Evolutionary conservation across 192 early-diverging fungal species (phyloP).

Genomic region (Dissophora globulifera): DNA sequence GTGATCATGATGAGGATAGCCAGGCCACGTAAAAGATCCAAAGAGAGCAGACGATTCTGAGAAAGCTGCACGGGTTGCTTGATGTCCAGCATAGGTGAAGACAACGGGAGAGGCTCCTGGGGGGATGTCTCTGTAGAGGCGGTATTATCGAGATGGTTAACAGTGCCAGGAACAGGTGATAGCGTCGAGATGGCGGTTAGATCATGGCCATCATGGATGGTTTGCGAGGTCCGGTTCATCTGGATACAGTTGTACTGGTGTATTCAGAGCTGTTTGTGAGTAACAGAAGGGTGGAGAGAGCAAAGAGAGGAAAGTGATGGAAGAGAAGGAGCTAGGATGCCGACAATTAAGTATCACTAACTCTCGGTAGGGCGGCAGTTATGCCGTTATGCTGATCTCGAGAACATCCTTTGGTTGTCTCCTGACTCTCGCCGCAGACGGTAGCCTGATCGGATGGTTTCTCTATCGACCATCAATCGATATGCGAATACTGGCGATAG

Average conservation of each 20-base stretch:
- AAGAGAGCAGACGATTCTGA: slow-evolving; percentile 51
- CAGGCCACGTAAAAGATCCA: slow-evolving; percentile 62
- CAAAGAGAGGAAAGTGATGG: neutral
- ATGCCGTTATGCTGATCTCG: no score
- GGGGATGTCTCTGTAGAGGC: neutral
- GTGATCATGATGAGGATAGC: slow-evolving; percentile 63
- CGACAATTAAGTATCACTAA: no score
- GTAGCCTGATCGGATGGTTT: neutral
- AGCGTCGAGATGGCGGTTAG: neutral
- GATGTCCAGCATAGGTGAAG: neutral
- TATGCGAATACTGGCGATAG: no score
- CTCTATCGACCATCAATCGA: slow-evolving; percentile 1
- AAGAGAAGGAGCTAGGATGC: neutral
- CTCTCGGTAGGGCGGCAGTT: no score
- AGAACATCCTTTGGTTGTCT: no score
- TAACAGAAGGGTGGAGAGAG: neutral
- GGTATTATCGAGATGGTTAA: neutral
- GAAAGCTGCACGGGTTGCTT: slow-evolving; percentile 18
- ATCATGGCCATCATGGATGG: neutral
- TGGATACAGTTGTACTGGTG: neutral
- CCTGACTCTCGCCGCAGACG: no score
- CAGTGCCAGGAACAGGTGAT: neutral
- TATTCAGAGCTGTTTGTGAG: neutral
- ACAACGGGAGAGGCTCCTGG: neutral
- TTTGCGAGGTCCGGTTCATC: neutral